These are phyloP conservation scores for Colletotrichum sp. DNA, from an alignment of 2,329 filamentous ascomycete species.

Conservation along the genomic window DNA sequence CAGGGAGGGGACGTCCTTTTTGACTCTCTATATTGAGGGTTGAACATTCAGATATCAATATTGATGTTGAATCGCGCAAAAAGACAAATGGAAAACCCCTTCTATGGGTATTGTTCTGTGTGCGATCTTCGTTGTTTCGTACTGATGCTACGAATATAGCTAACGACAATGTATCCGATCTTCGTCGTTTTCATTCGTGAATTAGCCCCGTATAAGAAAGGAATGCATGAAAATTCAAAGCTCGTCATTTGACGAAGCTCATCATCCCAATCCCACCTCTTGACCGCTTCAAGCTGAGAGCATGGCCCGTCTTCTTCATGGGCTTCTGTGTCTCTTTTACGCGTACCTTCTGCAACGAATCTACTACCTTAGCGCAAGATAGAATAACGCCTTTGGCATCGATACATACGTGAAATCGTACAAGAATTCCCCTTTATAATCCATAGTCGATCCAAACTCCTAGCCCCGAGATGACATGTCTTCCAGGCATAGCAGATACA, in stretches of 20 bases:
- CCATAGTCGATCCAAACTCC: not conserved
- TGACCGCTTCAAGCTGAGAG: not conserved
- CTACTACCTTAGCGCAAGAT: not conserved
- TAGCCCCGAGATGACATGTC: fast-evolving
- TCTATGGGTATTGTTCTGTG: not conserved
- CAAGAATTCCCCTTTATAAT: fast-evolving
- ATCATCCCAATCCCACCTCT: not conserved
- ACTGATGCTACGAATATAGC: not conserved
- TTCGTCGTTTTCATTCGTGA: fast-evolving
- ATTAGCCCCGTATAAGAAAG: not conserved
- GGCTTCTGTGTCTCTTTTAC: not conserved
- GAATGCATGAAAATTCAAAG: fast-evolving
- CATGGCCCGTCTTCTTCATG: fast-evolving
- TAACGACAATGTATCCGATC: fast-evolving
- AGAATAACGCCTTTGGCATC: not conserved
- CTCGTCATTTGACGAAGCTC: not conserved
- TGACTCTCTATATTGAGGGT: not conserved
- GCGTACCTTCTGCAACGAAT: not conserved
- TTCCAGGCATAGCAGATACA: not conserved
- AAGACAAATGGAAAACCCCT: not conserved
- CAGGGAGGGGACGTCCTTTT: not conserved
- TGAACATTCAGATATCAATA: not conserved
- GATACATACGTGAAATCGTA: not conserved
- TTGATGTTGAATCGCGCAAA: not conserved
- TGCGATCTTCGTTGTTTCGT: not conserved